Evolutionary conservation across 2,329 filamentous ascomycete species (phyloP).

Genomic region (Mycosphaerelloides madeirae): DNA sequence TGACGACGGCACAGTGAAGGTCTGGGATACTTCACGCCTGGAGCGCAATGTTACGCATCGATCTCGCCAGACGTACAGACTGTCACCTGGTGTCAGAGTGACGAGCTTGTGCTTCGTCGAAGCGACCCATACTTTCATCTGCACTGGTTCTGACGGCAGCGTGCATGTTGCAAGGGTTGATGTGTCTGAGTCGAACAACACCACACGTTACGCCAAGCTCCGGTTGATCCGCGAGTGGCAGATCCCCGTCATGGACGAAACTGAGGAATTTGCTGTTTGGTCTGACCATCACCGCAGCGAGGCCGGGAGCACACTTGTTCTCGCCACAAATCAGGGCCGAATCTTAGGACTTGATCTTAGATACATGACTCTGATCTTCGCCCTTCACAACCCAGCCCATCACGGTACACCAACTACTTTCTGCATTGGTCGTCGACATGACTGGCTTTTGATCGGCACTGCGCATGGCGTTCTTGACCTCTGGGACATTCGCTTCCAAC

Average conservation of each 20-base stretch:
- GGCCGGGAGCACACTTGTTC: conserved; percentile 70
- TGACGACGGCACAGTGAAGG: conserved; percentile 82
- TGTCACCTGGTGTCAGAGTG: conserved; percentile 66
- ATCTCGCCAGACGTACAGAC: conserved; percentile 78
- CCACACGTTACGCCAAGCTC: conserved; percentile 71
- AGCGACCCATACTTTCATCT: conserved; percentile 88
- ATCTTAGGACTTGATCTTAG: conserved; percentile 81
- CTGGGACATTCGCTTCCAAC: conserved; percentile 93
- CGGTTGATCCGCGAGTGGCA: conserved; percentile 74
- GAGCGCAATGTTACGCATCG: conserved; percentile 85
- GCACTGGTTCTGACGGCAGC: conserved; percentile 82
- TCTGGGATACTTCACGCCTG: conserved; percentile 87
- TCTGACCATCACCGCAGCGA: conserved; percentile 87
- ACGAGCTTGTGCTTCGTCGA: conserved; percentile 86
- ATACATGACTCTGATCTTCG: conserved; percentile 76
- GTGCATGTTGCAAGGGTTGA: conserved; percentile 87
- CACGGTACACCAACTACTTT: conserved; percentile 91
- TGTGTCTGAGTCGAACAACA: conserved; percentile 52
- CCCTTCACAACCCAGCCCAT: conserved; percentile 79
- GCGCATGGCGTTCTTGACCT: conserved; percentile 88
- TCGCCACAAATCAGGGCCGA: conserved; percentile 81
- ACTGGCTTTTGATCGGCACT: conserved; percentile 89
- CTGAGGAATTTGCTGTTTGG: conserved; percentile 77
- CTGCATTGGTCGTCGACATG: conserved; percentile 75
- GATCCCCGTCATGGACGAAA: conserved; percentile 46